Conservation (phyloP, 495 filamentous ascomycete species). For the Aspergillus indologenus region DNA sequence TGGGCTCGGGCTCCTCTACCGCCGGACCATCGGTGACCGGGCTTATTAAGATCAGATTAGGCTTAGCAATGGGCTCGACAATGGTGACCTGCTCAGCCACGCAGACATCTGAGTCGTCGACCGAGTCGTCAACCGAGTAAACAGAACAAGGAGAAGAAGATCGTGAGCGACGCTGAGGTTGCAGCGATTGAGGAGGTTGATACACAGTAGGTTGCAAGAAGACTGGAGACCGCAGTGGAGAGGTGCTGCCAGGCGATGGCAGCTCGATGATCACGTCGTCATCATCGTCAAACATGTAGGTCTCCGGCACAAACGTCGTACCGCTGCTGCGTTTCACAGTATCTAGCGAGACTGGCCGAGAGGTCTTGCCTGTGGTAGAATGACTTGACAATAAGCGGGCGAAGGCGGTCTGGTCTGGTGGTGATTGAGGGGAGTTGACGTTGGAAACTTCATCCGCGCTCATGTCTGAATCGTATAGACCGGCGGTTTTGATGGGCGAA, state of each 20-base stretch:
- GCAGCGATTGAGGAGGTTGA: conserved; percentile 27
- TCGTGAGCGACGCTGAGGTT: conserved; percentile 18
- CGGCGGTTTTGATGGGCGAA: conserved; percentile 27
- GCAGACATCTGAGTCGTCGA: conserved; percentile 31
- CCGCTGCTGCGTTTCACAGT: conserved; percentile 42
- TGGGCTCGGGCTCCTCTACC: conserved; percentile 5
- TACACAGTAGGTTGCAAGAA: conserved; percentile 37
- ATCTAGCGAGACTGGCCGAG: conserved; percentile 39
- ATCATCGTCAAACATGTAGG: conserved; percentile 37
- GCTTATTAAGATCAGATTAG: conserved; percentile 39
- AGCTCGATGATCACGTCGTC: conserved; percentile 42
- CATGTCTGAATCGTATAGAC: conserved; percentile 29
- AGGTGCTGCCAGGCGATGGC: conserved; percentile 31
- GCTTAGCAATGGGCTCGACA: conserved; percentile 33
- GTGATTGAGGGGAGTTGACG: conserved; percentile 23
- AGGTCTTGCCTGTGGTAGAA: conserved; percentile 22
- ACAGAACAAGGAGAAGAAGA: conserved; percentile 34
- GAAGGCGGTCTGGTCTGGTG: conserved; percentile 22
- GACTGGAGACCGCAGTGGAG: conserved; percentile 32
- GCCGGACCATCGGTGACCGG: conserved; percentile 20
- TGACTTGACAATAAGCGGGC: conserved; percentile 24
- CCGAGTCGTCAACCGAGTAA: conserved; percentile 6
- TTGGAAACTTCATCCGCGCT: conserved; percentile 33
- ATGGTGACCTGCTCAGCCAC: conserved; percentile 38
- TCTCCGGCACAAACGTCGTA: conserved; percentile 32